A percentile compares a stretch with the other conserved stretches of the same genome.
phyloP scores from a whole-genome alignment of 2,329 filamentous ascomycete species.

The Colletotrichum sp. region DNA sequence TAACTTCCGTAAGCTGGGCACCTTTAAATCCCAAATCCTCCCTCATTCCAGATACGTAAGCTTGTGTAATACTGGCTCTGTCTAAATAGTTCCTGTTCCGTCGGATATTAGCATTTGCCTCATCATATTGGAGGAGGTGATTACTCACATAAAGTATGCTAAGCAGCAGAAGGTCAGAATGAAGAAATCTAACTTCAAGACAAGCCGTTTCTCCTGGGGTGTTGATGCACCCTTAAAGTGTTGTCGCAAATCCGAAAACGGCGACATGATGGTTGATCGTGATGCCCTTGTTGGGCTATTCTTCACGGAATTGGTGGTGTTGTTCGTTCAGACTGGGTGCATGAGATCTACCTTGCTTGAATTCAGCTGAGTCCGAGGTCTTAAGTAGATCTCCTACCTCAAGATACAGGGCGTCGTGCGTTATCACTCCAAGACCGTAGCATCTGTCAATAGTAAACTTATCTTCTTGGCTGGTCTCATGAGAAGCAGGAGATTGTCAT shows the following conservation, averaged over 20 bases:
- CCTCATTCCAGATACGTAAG: background rate
- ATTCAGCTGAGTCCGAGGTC: background rate
- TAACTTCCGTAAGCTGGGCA: background rate
- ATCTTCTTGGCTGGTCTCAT: background rate
- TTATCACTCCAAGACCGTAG: background rate
- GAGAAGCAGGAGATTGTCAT: background rate
- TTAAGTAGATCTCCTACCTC: background rate
- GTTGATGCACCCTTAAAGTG: background rate
- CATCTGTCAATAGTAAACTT: background rate
- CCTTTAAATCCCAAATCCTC: background rate
- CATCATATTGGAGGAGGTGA: background rate
- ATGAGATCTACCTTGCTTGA: background rate
- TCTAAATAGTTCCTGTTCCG: background rate
- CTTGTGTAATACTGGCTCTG: background rate
- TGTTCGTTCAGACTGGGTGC: background rate
- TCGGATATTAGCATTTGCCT: background rate
- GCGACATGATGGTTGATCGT: background rate
- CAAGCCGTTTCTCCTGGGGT: background rate
- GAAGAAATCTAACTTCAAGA: background rate
- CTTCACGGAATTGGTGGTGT: background rate
- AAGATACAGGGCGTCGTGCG: background rate
- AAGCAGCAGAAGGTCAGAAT: constrained; percentile 1
- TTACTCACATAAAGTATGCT: background rate
- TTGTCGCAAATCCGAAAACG: background rate
- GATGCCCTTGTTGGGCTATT: background rate